phyloP scores from a whole-genome alignment of 495 filamentous ascomycete species.

The Aspergillus leporis region DNA sequence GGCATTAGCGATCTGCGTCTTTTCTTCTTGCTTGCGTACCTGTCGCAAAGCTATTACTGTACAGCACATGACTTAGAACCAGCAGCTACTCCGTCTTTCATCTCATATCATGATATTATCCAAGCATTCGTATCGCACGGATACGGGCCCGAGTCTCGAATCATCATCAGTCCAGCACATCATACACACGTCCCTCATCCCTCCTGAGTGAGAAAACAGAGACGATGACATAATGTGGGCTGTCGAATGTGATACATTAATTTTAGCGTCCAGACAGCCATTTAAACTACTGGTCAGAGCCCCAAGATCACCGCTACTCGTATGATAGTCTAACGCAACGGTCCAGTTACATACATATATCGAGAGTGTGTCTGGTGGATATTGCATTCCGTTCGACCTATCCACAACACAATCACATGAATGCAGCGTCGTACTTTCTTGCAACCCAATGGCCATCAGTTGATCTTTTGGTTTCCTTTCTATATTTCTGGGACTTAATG shows the following conservation, averaged over 20 bases:
- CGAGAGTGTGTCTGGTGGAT: background rate
- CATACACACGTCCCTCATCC: background rate
- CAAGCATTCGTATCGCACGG: background rate
- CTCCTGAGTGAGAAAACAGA: background rate
- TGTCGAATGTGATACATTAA: constrained; percentile 2
- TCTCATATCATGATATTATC: constrained; percentile 1
- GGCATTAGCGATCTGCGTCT: background rate
- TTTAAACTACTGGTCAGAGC: constrained; percentile 3
- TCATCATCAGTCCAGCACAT: no score
- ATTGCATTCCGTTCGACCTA: background rate
- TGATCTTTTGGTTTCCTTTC: background rate
- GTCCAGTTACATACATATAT: background rate
- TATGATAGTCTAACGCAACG: background rate
- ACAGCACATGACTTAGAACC: background rate
- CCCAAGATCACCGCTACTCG: background rate
- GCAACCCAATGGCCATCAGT: background rate
- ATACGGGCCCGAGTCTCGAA: background rate
- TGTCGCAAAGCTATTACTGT: background rate
- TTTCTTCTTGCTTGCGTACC: background rate
- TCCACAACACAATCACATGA: background rate
- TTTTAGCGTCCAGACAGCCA: background rate
- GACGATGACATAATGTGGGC: background rate
- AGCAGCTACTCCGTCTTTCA: no score
- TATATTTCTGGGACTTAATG: background rate
- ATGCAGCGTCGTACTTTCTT: background rate